Evolutionary conservation across 2,329 filamentous ascomycete species (phyloP).

Genomic region (Exophiala aquamarina): DNA sequence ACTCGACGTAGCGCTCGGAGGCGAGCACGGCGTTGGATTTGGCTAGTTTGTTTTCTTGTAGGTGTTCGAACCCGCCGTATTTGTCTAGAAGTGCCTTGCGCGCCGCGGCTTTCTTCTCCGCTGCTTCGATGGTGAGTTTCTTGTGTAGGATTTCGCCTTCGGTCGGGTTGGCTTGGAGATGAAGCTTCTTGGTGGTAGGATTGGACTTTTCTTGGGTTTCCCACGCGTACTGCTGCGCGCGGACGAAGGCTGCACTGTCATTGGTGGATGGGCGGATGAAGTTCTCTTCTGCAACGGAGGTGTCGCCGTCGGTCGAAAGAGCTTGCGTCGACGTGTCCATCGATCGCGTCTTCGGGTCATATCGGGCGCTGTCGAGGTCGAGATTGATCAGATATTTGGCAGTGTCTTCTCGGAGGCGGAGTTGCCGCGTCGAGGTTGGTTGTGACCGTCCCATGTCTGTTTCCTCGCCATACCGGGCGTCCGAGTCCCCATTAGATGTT

Average conservation of each 20-base stretch:
- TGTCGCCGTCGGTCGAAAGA: conserved; percentile 63
- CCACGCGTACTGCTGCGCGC: conserved; percentile 88
- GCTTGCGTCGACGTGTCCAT: conserved; percentile 78
- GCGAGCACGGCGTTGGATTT: conserved; percentile 45
- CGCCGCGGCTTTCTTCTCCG: conserved; percentile 66
- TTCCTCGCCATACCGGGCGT: conserved; percentile 78
- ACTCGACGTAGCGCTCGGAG: conserved; percentile 83
- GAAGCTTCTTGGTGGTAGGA: conserved; percentile 71
- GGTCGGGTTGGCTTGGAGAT: conserved; percentile 95
- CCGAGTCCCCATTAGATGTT: conserved; percentile 37
- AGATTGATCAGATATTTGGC: conserved; percentile 95
- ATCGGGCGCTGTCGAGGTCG: conserved; percentile 93
- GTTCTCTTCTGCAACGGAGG: conserved; percentile 85
- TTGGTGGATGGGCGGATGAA: conserved; percentile 76
- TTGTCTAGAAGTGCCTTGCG: conserved; percentile 73
- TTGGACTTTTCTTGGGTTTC: conserved; percentile 67
- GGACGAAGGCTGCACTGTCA: conserved; percentile 89
- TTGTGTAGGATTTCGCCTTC: conserved; percentile 82
- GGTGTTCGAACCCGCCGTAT: conserved; percentile 71
- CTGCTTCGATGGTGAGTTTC: conserved; percentile 72
- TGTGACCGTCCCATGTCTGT: conserved; percentile 89
- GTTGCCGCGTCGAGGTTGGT: conserved; percentile 83
- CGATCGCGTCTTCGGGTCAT: conserved; percentile 91
- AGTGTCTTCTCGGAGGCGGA: conserved; percentile 92
- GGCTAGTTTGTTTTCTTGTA: conserved; percentile 67